phyloP scores from a whole-genome alignment of 2,329 filamentous ascomycete genomes.

The Ceratocystis albifundus region DNA sequence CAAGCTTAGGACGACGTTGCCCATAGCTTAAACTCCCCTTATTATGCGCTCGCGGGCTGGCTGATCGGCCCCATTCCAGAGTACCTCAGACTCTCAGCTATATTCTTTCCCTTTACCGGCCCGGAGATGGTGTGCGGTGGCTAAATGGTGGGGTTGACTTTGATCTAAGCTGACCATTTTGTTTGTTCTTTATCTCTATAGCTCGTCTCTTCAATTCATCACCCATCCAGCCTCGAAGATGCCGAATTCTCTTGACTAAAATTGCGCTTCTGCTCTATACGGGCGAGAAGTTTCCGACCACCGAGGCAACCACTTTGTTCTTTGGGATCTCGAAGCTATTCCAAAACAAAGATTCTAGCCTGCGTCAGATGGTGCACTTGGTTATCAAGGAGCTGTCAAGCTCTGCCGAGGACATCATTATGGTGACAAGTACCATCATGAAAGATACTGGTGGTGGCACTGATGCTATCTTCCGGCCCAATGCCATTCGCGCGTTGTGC shows the following conservation, averaged over 20 bases:
- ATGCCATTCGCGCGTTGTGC: conserved; percentile 89
- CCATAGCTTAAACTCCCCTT: conserved; percentile 18
- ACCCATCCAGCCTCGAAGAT: conserved; percentile 92
- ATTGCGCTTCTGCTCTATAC: conserved; percentile 93
- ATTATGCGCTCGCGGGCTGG: no score
- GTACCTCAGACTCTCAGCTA: no score
- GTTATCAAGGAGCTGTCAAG: conserved; percentile 94
- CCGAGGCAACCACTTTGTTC: conserved; percentile 96
- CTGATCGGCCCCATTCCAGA: no score
- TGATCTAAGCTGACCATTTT: background rate
- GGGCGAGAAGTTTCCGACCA: conserved; percentile 90
- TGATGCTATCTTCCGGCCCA: conserved; percentile 85
- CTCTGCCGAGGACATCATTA: conserved; percentile 97
- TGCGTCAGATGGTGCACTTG: conserved; percentile 97
- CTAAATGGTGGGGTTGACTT: no score
- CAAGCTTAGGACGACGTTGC: background rate
- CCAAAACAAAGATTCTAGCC: conserved; percentile 96
- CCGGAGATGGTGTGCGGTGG: no score
- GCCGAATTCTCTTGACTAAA: conserved; percentile 93
- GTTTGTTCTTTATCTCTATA: conserved; percentile 33
- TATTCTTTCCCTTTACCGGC: no score
- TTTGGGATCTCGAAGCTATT: conserved; percentile 98
- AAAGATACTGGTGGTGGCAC: conserved; percentile 95
- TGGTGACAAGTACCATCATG: conserved; percentile 99
- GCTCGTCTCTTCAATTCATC: conserved; percentile 96